phyloP scores from a whole-genome alignment of 768 basidiomycete genomes.

The Russula sp. region DNA sequence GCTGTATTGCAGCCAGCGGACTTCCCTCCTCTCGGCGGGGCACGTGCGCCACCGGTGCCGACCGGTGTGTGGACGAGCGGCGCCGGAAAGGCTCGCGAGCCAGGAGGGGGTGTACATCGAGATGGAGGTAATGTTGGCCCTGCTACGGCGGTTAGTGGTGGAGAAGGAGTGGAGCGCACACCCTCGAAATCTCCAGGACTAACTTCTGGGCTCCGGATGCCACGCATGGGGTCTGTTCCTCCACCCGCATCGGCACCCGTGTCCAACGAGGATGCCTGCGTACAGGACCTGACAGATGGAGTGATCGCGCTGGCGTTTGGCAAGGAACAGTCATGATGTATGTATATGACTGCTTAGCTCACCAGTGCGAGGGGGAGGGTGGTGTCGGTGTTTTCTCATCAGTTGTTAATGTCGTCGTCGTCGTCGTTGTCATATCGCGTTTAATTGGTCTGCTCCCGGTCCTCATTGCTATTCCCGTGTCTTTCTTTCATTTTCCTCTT shows the following conservation, averaged over 20 bases:
- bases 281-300: conserved; percentile 80
- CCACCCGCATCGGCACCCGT: background rate
- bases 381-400: conserved; percentile 57
- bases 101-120: conserved; percentile 2
- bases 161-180: conserved; percentile 6
- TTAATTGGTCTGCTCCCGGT: background rate
- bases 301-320: conserved; percentile 36
- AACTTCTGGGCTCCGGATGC: background rate
- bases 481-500: conserved; percentile 4
- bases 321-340: conserved; percentile 41
- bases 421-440: background rate
- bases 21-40: conserved; percentile 25
- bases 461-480: conserved; percentile 8
- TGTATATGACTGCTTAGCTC: conserved; percentile 43
- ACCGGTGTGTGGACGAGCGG: conserved; percentile 54
- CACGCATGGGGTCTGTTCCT: conserved; percentile 1
- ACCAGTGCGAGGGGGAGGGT: conserved; percentile 31
- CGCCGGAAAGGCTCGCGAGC: conserved; percentile 15
- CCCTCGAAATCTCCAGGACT: conserved; percentile 6
- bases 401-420: conserved; percentile 29
- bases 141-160: background rate
- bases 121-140: background rate
- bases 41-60: conserved; percentile 38
- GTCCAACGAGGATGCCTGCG: conserved; percentile 49
- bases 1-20: conserved; percentile 29